Percentiles rank a stretch among this genome's conserved stretches.
Evolutionary conservation across 1,284 basidiomycete genomes (phyloP).

Genomic region (Fomitiporia mediterranea): DNA sequence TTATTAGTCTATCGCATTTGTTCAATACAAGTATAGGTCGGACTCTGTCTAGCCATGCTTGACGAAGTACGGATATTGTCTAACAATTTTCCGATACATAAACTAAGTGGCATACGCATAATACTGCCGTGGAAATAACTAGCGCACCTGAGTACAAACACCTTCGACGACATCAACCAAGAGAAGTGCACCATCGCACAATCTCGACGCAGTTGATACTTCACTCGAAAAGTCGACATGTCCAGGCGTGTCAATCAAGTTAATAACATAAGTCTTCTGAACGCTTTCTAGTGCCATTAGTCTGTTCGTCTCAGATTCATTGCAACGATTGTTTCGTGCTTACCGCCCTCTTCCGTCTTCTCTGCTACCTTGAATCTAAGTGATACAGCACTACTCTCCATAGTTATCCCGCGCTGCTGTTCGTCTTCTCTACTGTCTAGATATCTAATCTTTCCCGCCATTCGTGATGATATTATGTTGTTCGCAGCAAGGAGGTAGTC

Average conservation of each 20-base stretch:
- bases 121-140: neutral
- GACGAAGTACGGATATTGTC: constrained; percentile 93
- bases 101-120: neutral
- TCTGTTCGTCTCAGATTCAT: constrained; percentile 17
- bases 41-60: constrained; percentile 91
- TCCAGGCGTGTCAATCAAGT: constrained; percentile 98
- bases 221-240: constrained; percentile 99
- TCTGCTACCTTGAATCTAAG: constrained; percentile 78
- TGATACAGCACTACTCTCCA: constrained; percentile 96
- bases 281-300: constrained; percentile 42
- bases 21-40: constrained; percentile 95
- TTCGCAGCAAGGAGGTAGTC: constrained; percentile 95
- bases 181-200: constrained; percentile 95
- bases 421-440: constrained; percentile 96
- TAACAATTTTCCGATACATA: constrained; percentile 35
- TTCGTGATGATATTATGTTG: constrained; percentile 91
- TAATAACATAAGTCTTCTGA: constrained; percentile 71
- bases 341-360: constrained; percentile 41
- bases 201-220: constrained; percentile 88
- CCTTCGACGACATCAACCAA: constrained; percentile 99
- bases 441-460: constrained; percentile 97
- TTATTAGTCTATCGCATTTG: constrained; percentile 94
- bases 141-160: constrained; percentile 88
- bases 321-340: constrained; percentile 27
- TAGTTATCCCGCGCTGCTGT: constrained; percentile 96